Conservation (phyloP, 2,329 filamentous ascomycete genomes). For the Mollisiaceae sp. region DNA sequence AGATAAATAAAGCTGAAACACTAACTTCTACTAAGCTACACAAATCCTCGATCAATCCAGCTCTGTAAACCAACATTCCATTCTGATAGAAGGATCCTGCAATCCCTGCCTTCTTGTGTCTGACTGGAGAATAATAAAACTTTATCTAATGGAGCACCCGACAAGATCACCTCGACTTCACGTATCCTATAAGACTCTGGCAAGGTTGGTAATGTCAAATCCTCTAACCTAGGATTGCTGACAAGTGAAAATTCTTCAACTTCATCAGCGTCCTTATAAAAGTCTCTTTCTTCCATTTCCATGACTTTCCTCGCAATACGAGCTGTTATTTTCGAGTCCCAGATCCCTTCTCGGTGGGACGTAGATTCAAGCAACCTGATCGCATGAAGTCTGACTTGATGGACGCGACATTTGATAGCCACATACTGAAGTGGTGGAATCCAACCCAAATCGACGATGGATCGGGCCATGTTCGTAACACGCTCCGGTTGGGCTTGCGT, state of each 20-base stretch:
- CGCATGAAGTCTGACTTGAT: constrained; percentile 47
- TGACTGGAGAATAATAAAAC: constrained; percentile 20
- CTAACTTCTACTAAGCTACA: too few species aligned
- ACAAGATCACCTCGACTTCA: constrained; percentile 29
- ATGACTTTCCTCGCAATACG: constrained; percentile 46
- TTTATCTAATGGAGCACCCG: constrained; percentile 12
- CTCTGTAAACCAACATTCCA: constrained; percentile 7
- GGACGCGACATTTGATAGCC: constrained; percentile 53
- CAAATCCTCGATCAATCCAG: neutral
- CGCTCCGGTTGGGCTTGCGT: too few species aligned
- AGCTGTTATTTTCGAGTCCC: constrained; percentile 45
- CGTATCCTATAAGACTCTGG: constrained; percentile 32
- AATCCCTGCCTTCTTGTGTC: neutral
- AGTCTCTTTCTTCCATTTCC: constrained; percentile 45
- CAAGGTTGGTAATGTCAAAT: constrained; percentile 29
- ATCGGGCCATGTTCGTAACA: constrained; percentile 36
- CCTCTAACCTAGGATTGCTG: constrained; percentile 12
- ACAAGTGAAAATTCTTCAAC: constrained; percentile 23
- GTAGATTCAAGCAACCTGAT: constrained; percentile 41
- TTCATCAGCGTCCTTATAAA: constrained; percentile 29
- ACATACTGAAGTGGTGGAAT: constrained; percentile 52
- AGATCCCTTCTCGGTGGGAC: constrained; percentile 49
- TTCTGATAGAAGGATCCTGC: constrained; percentile 11
- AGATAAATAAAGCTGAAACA: too few species aligned
- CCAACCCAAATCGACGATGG: constrained; percentile 51